Evolutionary conservation across 2,329 filamentous ascomycete genomes (phyloP).

Genomic region (Colletotrichum spaethianum): DNA sequence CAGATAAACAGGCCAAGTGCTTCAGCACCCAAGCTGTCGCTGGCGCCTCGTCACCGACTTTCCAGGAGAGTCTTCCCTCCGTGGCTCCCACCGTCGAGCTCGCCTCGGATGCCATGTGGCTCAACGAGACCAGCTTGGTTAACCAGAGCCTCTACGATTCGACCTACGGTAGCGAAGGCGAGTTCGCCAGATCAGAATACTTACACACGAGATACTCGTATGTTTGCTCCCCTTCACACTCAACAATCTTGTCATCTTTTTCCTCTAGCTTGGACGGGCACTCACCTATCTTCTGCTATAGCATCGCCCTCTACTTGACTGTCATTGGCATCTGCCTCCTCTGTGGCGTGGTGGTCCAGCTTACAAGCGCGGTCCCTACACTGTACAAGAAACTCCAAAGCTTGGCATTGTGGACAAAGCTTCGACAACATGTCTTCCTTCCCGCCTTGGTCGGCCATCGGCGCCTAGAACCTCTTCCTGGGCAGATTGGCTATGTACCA

Average conservation of each 20-base stretch:
- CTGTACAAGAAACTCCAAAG: not conserved
- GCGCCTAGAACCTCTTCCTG: conserved; percentile 44
- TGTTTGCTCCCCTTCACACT: not conserved
- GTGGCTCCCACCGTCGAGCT: conserved; percentile 14
- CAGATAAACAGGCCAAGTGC: conserved; percentile 27
- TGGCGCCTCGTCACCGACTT: conserved; percentile 41
- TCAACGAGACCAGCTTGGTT: conserved; percentile 15
- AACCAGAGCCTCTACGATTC: conserved; percentile 10
- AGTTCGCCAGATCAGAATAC: conserved; percentile 23
- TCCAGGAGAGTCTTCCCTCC: conserved; percentile 41
- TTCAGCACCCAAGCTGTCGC: conserved; percentile 16
- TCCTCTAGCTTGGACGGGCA: not conserved
- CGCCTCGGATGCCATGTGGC: conserved; percentile 17
- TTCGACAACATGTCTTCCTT: conserved; percentile 45
- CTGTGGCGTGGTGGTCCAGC: conserved; percentile 5
- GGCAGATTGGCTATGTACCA: conserved; percentile 49
- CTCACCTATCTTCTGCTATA: not conserved
- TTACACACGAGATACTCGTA: conserved; percentile 23
- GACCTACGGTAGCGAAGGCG: conserved; percentile 17
- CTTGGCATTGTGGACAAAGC: conserved; percentile 20
- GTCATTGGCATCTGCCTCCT: conserved; percentile 4
- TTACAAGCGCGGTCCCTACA: not conserved
- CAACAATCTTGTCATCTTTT: not conserved
- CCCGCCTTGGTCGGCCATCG: conserved; percentile 45
- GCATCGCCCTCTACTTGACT: conserved; percentile 1